Evolutionary conservation across 129 eudicot genomes (phyloP), one percentile per base, ranked within the genome.

Genomic region (Flaveria bidentis): DNA sequence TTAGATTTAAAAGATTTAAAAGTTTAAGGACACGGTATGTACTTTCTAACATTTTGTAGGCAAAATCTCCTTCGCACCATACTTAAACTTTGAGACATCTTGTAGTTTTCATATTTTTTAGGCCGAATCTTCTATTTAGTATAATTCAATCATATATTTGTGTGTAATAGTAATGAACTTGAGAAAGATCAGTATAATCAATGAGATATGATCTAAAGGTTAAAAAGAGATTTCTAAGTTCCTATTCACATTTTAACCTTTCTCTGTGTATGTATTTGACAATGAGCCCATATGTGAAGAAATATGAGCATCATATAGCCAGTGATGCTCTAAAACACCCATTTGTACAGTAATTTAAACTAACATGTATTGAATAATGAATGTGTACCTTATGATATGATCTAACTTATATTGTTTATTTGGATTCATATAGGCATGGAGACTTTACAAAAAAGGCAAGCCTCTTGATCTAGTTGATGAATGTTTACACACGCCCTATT

Each of bases 351-450:
- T 26, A 33, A 33, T 33, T 33, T 33, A 33, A 33, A 4, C 39
- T 33, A 33, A 33, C 39, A 33, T 33, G 39, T 4, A 33, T 33
- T 33, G 39, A 33, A 33, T 33, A 33, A 33, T 4, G 6, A 6
- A 33, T 4, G 6, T 33, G 39, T 33, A 33, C 2, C 39, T 33
- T 33, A 33, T 33, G 49, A 57, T 26, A 26, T 1, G 6, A 0
- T 26, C 23, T 39, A 17, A 52, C 16, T 72, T 46, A 10, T 66
- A 16, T 47, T 45, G 68, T 5, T 60, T 73, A 22, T 28, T 15
- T 41, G 17, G 33, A 4, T 20, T 50, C 13, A 18, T 72, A 6
- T 25, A 85, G 88, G 88, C 83, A 55, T 82, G 86, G 88, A 82
- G 81, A 78, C 81, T 85, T 15, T 60, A 62, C 68, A 56, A 69